Evolutionary conservation across 345 rosid genomes (phyloP).

Genomic region (Euphorbia peplus): DNA sequence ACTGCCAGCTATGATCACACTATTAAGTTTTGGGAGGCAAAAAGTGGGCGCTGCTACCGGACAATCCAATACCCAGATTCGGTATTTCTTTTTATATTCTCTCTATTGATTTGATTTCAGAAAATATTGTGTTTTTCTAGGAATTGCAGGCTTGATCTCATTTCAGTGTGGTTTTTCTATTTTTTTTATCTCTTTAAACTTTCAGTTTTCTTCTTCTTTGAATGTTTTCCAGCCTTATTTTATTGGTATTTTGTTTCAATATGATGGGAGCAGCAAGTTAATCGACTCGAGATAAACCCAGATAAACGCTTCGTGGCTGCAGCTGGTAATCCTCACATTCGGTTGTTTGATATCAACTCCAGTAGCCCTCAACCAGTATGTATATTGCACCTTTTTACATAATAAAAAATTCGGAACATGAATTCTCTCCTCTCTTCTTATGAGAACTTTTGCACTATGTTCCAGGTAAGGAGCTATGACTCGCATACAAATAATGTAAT

Average conservation of each 20-base stretch:
- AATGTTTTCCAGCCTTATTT: not conserved
- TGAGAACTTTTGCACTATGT: not conserved
- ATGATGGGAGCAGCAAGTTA: constrained; percentile 61
- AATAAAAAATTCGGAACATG: not conserved
- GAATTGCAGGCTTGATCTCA: not conserved
- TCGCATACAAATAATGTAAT: constrained; percentile 92
- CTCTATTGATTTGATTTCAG: not conserved
- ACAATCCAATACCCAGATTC: constrained; percentile 91
- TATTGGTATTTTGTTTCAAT: constrained; percentile 1
- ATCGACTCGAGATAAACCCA: constrained; percentile 91
- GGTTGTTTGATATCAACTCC: constrained; percentile 79
- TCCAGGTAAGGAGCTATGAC: constrained; percentile 84
- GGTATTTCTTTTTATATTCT: constrained; percentile 30
- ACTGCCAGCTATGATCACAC: constrained; percentile 95
- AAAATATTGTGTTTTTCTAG: not conserved
- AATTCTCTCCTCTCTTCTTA: not conserved
- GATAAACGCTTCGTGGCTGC: constrained; percentile 80
- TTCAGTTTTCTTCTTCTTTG: not conserved
- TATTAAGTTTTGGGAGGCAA: constrained; percentile 93
- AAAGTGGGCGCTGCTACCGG: constrained; percentile 89
- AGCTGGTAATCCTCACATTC: constrained; percentile 90
- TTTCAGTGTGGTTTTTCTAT: not conserved
- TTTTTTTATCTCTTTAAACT: not conserved
- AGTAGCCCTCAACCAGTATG: constrained; percentile 75
- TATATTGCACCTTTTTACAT: not conserved